phyloP scores from a whole-genome alignment of 139 green algal species.

The Coelastrella sp. region DNA sequence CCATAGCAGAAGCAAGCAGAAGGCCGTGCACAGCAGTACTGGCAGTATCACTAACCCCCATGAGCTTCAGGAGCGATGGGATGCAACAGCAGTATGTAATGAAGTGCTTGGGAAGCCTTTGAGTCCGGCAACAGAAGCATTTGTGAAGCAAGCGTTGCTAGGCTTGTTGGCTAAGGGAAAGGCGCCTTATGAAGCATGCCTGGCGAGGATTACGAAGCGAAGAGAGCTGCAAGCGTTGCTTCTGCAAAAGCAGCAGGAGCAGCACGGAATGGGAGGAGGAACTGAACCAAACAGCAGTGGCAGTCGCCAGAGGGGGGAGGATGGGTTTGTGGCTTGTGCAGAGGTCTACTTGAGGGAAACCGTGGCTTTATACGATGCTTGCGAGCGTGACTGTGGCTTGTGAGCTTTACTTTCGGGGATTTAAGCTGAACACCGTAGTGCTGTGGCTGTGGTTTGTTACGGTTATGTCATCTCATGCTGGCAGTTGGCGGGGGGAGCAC shows the following conservation, averaged over 20 bases:
- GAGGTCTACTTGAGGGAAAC: background rate
- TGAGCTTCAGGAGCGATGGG: background rate
- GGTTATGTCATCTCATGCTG: too few relatives aligned
- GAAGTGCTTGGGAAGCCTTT: too few relatives aligned
- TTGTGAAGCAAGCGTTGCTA: background rate
- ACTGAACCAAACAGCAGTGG: background rate
- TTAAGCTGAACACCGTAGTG: too few relatives aligned
- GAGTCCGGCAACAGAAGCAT: too few relatives aligned
- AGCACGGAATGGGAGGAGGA: background rate
- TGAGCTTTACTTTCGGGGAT: too few relatives aligned
- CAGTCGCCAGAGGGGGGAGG: background rate
- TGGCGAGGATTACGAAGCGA: background rate
- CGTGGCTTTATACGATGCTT: slow-evolving; percentile 14
- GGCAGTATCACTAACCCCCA: background rate
- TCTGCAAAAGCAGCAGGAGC: slow-evolving; percentile 14
- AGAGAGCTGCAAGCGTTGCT: slow-evolving; percentile 30
- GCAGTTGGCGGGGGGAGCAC: too few relatives aligned
- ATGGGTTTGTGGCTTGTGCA: background rate
- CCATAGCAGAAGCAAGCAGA: background rate
- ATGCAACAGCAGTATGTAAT: too few relatives aligned
- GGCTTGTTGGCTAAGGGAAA: too few relatives aligned
- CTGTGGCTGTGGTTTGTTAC: too few relatives aligned
- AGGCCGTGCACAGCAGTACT: too few relatives aligned
- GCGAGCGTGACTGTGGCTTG: background rate
- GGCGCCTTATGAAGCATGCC: background rate